Evolutionary conservation across 495 filamentous ascomycete species (phyloP).

Genomic region (Apiosordaria backusii): DNA sequence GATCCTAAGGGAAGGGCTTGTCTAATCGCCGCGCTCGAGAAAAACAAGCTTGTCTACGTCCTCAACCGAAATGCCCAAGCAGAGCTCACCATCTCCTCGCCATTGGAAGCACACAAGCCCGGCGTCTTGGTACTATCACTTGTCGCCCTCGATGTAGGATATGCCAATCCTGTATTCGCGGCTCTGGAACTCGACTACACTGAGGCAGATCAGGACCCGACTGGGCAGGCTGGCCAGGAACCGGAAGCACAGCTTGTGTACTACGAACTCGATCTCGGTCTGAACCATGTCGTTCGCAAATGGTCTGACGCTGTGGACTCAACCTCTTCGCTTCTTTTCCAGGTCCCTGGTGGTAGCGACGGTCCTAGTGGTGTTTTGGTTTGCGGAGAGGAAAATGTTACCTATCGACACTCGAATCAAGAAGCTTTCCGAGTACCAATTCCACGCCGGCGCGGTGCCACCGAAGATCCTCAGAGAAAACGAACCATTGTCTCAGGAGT

Average conservation of each 20-base stretch:
- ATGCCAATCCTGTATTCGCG: conserved; percentile 95
- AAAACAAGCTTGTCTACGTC: conserved; percentile 99
- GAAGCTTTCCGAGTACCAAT: conserved; percentile 84
- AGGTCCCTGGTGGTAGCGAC: conserved; percentile 90
- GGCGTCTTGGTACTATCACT: conserved; percentile 87
- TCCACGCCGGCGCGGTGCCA: conserved; percentile 76
- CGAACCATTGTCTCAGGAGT: conserved; percentile 81
- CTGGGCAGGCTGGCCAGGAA: conserved; percentile 75
- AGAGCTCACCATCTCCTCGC: conserved; percentile 93
- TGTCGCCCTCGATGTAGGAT: conserved; percentile 85
- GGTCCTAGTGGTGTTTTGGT: conserved; percentile 93
- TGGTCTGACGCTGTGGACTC: conserved; percentile 94
- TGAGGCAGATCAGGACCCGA: conserved; percentile 86
- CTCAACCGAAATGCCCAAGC: conserved; percentile 92
- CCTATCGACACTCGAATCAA: conserved; percentile 91
- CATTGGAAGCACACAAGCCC: conserved; percentile 95
- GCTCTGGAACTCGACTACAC: conserved; percentile 90
- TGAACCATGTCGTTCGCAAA: conserved; percentile 95
- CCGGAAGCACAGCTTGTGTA: conserved; percentile 90
- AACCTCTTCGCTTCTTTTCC: conserved; percentile 84
- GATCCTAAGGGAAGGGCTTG: conserved; percentile 96
- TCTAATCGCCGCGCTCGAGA: conserved; percentile 89
- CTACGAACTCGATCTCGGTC: conserved; percentile 92
- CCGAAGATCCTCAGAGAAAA: conserved; percentile 90
- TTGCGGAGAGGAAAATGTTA: conserved; percentile 90